phyloP scores from a whole-genome alignment of 2,329 filamentous ascomycete genomes.

The Cladosporium sphaerospermum region DNA sequence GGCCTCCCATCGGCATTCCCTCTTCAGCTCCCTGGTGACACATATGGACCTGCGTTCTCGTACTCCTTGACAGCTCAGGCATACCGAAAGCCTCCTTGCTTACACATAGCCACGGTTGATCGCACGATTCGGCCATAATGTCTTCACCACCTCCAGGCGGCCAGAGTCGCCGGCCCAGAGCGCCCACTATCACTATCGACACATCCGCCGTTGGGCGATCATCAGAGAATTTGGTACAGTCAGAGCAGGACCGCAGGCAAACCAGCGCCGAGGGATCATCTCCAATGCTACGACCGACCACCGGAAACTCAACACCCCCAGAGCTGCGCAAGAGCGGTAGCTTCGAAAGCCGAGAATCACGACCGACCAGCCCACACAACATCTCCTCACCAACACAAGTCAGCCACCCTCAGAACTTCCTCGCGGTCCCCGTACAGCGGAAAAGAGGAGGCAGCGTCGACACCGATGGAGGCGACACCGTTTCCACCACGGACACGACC shows the following conservation, averaged over 20 bases:
- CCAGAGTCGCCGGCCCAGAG: conserved; percentile 26
- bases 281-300: conserved; percentile 8
- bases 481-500: conserved; percentile 57
- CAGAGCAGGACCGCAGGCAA: not conserved
- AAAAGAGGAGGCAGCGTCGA: conserved; percentile 63
- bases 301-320: conserved; percentile 10
- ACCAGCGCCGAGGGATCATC: conserved; percentile 22
- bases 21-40: not conserved
- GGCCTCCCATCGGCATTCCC: not conserved
- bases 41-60: not conserved
- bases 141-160: not conserved
- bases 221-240: conserved; percentile 11
- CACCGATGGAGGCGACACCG: conserved; percentile 49
- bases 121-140: not conserved
- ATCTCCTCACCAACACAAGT: conserved; percentile 56
- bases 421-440: conserved; percentile 57
- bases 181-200: conserved; percentile 49
- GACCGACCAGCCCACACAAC: conserved; percentile 62
- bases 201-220: conserved; percentile 40
- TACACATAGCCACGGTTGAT: not conserved
- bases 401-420: conserved; percentile 51
- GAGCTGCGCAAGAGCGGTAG: conserved; percentile 53
- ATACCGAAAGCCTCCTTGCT: not conserved
- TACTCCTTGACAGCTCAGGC: conserved; percentile 2
- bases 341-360: conserved; percentile 59